phyloP scores from a whole-genome alignment of 2,329 filamentous ascomycete species.

The Waltergamsia citrina region DNA sequence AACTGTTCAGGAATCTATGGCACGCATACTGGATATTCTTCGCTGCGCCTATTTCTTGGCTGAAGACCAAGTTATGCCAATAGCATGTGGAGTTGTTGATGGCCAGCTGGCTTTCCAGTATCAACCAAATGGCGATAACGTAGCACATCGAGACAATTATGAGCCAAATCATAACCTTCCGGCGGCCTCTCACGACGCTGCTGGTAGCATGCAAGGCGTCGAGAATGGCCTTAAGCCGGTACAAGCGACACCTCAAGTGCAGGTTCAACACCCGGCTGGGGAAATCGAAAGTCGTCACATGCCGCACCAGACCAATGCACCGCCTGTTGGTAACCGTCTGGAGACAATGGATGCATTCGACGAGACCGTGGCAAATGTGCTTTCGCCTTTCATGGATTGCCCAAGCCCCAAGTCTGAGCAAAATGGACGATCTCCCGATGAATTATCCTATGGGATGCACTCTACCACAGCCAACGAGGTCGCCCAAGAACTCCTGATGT shows the following conservation, averaged over 20 bases:
- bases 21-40: conserved; percentile 37
- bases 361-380: conserved; percentile 32
- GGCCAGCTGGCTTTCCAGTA: conserved; percentile 22
- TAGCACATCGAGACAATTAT: too few relatives aligned
- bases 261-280: too few relatives aligned
- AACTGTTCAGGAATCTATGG: conserved; percentile 26
- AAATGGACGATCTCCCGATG: conserved; percentile 19
- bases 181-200: too few relatives aligned
- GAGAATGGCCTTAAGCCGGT: too few relatives aligned
- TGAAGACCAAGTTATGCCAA: conserved; percentile 27
- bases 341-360: conserved; percentile 21
- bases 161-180: too few relatives aligned
- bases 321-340: conserved; percentile 2
- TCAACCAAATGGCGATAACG: too few relatives aligned
- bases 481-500: conserved; percentile 4
- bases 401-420: conserved; percentile 29
- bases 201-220: too few relatives aligned
- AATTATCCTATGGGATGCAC: conserved; percentile 47
- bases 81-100: conserved; percentile 19
- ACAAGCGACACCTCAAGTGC: too few relatives aligned
- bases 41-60: conserved; percentile 38
- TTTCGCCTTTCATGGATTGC: conserved; percentile 38
- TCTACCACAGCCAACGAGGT: conserved; percentile 39
- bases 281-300: too few relatives aligned
- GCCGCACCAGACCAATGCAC: too few relatives aligned